Evolutionary conservation across 208 protist species (phyloP).

Genomic region (Trypanosoma mega): DNA sequence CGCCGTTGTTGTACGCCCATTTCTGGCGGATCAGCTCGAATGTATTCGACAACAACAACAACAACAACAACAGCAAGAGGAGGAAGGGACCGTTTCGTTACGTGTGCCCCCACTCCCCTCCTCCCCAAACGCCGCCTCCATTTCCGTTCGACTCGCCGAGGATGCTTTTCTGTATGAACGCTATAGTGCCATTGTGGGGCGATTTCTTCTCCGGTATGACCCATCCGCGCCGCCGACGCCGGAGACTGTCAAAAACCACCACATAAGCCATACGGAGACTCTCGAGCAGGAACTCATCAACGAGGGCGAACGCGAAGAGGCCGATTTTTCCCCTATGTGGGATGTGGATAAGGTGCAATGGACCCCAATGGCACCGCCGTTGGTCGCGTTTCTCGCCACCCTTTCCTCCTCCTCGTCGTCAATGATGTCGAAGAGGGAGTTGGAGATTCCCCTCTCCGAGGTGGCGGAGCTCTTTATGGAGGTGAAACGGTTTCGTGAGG

Average conservation of each 20-base stretch:
- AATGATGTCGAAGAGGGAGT: neutral
- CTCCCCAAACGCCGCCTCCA: no score
- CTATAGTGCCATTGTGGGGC: constrained; percentile 9
- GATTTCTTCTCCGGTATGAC: constrained; percentile 18
- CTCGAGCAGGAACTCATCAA: neutral
- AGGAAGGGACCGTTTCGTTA: no score
- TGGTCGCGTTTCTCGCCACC: constrained; percentile 12
- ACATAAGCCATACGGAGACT: neutral
- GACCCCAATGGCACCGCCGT: constrained; percentile 18
- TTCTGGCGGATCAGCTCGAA: constrained; percentile 21
- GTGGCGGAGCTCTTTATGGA: constrained; percentile 19
- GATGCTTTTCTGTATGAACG: constrained; percentile 9
- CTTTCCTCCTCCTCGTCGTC: neutral
- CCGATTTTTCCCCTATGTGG: neutral
- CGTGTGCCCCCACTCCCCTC: neutral
- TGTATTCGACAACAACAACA: no score
- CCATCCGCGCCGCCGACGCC: neutral
- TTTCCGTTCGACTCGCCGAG: no score
- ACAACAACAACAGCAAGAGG: no score
- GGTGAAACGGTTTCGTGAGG: constrained; percentile 22
- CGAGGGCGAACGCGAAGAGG: neutral
- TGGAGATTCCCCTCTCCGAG: neutral
- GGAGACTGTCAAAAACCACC: neutral
- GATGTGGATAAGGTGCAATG: constrained; percentile 3
- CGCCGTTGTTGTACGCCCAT: constrained; percentile 17